Evolutionary conservation across 2,329 filamentous ascomycete genomes (phyloP).

Genomic region (Alternaria consortialis): DNA sequence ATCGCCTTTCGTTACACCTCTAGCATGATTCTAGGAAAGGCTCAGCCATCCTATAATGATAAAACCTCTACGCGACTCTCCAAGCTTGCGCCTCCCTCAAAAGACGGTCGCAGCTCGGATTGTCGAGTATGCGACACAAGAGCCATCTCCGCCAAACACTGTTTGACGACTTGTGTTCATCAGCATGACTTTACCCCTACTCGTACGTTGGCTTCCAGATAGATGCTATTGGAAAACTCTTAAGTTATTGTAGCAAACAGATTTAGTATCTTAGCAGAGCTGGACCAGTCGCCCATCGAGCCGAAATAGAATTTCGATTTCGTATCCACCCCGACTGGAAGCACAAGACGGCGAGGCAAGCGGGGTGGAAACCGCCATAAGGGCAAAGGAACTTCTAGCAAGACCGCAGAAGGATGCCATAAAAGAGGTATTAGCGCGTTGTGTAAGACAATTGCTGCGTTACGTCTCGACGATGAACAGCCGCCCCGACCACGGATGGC

Average conservation of each 20-base stretch:
- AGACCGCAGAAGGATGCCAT: conserved; percentile 1
- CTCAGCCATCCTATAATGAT: conserved; percentile 19
- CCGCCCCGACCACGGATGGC: not conserved
- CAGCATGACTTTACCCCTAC: conserved; percentile 33
- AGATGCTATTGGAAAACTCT: not conserved
- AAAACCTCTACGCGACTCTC: conserved; percentile 15
- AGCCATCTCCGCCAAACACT: conserved; percentile 2
- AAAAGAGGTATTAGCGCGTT: conserved; percentile 12
- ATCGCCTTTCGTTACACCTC: conserved; percentile 14
- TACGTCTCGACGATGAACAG: conserved; percentile 18
- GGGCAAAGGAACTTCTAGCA: conserved; percentile 14
- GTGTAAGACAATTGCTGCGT: conserved; percentile 16
- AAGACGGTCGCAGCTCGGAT: conserved; percentile 20
- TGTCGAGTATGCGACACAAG: conserved; percentile 14
- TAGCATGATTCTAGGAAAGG: conserved; percentile 28
- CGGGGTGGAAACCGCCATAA: conserved; percentile 29
- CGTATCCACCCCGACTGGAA: conserved; percentile 11
- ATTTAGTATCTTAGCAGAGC: conserved; percentile 39
- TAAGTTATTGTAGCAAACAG: conserved; percentile 33
- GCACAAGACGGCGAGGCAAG: conserved; percentile 27
- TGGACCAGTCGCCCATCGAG: conserved; percentile 28
- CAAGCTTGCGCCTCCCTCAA: conserved; percentile 11
- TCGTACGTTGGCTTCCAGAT: conserved; percentile 19
- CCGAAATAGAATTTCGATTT: conserved; percentile 34
- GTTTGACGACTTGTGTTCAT: conserved; percentile 21